phyloP scores from a whole-genome alignment of 2,329 filamentous ascomycete species.

The Cryphonectria radicalis region DNA sequence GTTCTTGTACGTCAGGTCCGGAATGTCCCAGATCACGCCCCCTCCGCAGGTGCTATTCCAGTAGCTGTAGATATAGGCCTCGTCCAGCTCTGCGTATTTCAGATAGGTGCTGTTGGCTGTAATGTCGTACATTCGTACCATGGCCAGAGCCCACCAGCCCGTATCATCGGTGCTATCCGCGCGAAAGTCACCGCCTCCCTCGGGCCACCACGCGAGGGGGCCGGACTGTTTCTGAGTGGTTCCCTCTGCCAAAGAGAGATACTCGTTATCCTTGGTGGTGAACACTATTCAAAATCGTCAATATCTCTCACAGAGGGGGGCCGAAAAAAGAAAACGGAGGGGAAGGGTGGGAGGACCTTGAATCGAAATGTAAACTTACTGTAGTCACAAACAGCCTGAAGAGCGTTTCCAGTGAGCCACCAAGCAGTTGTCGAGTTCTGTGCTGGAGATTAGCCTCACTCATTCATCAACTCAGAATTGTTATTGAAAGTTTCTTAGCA shows the following conservation, averaged over 20 bases:
- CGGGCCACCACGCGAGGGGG: conserved; percentile 42
- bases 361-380: conserved; percentile 28
- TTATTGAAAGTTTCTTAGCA: neutral
- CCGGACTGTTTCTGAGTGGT: conserved; percentile 42
- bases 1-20: conserved; percentile 52
- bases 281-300: conserved; percentile 30
- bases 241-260: conserved; percentile 37
- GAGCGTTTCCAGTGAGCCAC: conserved; percentile 45
- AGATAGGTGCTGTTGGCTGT: conserved; percentile 58
- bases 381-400: conserved; percentile 43
- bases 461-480: too few relatives aligned
- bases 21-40: conserved; percentile 62
- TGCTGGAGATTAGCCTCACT: neutral
- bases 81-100: conserved; percentile 55
- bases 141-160: conserved; percentile 66
- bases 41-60: conserved; percentile 55
- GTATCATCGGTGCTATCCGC: conserved; percentile 57
- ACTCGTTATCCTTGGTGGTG: conserved; percentile 36
- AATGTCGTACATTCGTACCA: conserved; percentile 61
- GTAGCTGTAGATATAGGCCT: conserved; percentile 59
- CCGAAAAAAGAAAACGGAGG: too few relatives aligned
- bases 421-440: conserved; percentile 42
- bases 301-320: neutral
- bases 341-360: neutral
- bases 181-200: conserved; percentile 44